phyloP scores from a whole-genome alignment of 2,329 filamentous ascomycete species.

The Cladosporium sp. region DNA sequence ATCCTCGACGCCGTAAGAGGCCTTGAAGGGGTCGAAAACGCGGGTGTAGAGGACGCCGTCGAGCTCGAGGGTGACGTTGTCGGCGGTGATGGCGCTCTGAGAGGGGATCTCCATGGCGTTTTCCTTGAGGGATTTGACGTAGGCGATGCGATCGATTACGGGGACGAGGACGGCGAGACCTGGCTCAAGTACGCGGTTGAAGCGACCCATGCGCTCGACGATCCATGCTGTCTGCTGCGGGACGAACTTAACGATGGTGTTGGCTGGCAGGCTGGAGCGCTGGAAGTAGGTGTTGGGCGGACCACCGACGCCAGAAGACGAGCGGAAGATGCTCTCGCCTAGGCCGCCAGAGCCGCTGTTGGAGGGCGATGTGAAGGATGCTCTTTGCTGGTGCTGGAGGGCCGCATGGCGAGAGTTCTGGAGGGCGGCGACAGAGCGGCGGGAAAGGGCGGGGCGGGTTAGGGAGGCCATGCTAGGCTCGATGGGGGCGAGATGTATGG shows the following conservation, averaged over 20 bases:
- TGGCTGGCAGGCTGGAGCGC: conserved; percentile 66
- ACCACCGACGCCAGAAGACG: conserved; percentile 21
- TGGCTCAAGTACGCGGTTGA: conserved; percentile 85
- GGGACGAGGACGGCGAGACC: conserved; percentile 84
- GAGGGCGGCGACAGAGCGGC: conserved; percentile 28
- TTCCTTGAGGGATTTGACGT: conserved; percentile 97
- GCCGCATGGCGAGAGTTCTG: conserved; percentile 28
- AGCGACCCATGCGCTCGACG: conserved; percentile 98
- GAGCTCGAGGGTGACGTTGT: conserved; percentile 94
- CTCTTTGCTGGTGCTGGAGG: conserved; percentile 18
- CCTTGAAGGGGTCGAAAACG: conserved; percentile 97
- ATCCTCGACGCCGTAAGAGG: conserved; percentile 96
- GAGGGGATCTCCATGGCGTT: conserved; percentile 93
- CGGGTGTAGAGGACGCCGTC: conserved; percentile 94
- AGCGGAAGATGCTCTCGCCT: conserved; percentile 30
- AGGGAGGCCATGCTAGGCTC: conserved; percentile 19
- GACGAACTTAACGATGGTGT: conserved; percentile 92
- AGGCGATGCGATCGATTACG: conserved; percentile 90
- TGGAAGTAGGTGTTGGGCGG: conserved; percentile 34
- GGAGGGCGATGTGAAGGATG: conserved; percentile 20
- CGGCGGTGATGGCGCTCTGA: conserved; percentile 95
- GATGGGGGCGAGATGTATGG: conserved; percentile 1
- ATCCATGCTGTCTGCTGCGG: conserved; percentile 99
- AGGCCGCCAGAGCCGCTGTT: background rate
- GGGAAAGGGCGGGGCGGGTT: conserved; percentile 29